These are phyloP conservation scores for Alternaria ventricosa DNA, from an alignment of 2,329 filamentous ascomycete species.

Conservation along the genomic window DNA sequence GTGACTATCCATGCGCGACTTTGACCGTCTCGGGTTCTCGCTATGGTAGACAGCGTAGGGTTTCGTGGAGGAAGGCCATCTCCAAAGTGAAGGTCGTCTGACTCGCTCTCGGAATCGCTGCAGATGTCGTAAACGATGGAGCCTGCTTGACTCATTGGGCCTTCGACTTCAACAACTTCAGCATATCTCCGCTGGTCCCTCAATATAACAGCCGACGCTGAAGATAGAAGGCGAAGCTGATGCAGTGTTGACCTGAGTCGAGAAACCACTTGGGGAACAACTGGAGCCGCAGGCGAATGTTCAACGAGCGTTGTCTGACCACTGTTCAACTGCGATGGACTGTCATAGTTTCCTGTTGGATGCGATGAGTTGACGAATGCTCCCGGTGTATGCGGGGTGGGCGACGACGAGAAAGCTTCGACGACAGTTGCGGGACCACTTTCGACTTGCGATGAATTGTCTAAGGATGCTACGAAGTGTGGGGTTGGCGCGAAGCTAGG, in stretches of 20 bases:
- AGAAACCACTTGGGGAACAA: not conserved
- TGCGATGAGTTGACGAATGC: not conserved
- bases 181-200: not conserved
- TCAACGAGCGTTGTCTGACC: not conserved
- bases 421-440: not conserved
- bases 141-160: not conserved
- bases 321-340: not conserved
- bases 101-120: not conserved
- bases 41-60: not conserved
- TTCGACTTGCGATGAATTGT: not conserved
- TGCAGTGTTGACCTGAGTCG: not conserved
- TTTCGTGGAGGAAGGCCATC: not conserved
- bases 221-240: not conserved
- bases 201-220: not conserved
- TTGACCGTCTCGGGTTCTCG: not conserved
- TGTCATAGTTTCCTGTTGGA: not conserved
- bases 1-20: slow-evolving; percentile 3
- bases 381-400: not conserved
- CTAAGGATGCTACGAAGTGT: not conserved
- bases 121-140: not conserved
- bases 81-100: slow-evolving; percentile 1
- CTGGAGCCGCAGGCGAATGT: not conserved
- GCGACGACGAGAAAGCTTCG: not conserved
- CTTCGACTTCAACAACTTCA: not conserved
- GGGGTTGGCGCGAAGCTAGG: not conserved